Conservation (phyloP, 768 basidiomycete species). For the Mycena haematopus region DNA sequence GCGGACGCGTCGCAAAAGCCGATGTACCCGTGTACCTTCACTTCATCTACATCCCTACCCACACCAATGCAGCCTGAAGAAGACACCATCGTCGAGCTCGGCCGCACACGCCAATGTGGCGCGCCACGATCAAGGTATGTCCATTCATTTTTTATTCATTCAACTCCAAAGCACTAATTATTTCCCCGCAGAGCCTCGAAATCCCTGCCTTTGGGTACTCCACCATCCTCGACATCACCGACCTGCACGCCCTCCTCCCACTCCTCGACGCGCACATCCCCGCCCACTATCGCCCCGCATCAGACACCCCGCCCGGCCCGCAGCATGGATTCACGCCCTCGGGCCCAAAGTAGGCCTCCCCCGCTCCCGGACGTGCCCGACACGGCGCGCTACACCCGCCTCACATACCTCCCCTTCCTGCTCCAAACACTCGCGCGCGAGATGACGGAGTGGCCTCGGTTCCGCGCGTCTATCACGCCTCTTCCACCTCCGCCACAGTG, state of each 20-base stretch:
- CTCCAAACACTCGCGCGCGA: constrained; percentile 81
- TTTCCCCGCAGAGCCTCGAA: constrained; percentile 66
- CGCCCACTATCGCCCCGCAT: constrained; percentile 48
- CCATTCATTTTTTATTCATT: constrained; percentile 15
- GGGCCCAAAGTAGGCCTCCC: constrained; percentile 38
- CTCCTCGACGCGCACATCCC: constrained; percentile 75
- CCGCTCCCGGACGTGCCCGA: constrained; percentile 50
- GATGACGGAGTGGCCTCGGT: constrained; percentile 86
- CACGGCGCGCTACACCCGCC: constrained; percentile 61
- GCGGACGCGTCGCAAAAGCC: constrained; percentile 74
- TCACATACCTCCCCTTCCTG: constrained; percentile 86
- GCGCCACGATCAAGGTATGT: constrained; percentile 81
- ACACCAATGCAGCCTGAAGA: constrained; percentile 27
- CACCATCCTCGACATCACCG: constrained; percentile 77
- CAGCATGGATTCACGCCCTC: constrained; percentile 41
- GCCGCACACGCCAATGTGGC: constrained; percentile 79
- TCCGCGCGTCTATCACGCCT: constrained; percentile 66
- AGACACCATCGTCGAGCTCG: constrained; percentile 73
- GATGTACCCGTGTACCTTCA: constrained; percentile 69
- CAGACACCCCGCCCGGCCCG: constrained; percentile 27
- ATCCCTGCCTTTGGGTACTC: constrained; percentile 91
- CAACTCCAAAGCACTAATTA: neutral
- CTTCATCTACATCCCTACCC: constrained; percentile 15
- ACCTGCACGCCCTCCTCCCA: constrained; percentile 67
- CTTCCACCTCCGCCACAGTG: too few relatives aligned